Base-by-base conservation (phyloP, 2,329 filamentous ascomycete genomes). In the Geosmithia morbida region DNA sequence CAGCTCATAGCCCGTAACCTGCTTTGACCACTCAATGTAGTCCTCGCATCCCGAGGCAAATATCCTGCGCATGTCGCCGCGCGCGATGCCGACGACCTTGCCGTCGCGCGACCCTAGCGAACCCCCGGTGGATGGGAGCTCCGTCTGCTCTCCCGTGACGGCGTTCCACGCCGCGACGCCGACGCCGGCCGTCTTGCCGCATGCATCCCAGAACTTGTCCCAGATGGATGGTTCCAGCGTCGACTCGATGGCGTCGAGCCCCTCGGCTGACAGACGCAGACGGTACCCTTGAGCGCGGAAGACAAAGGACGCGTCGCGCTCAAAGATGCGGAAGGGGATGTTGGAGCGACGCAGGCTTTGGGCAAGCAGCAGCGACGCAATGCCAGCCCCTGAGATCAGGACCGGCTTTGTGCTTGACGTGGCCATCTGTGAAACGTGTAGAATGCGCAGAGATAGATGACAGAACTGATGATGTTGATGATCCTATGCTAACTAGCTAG, bases 221-320 rank as follows among this genome's bases (percentile, higher is more conserved):
- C 69, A 81, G 0, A 53, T 26, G 22, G 22, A 5, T 8, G 22
- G 22, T 4, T 26, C 22, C 22, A 26, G 22, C 4, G 8, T 8
- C 22, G 22, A 26, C 22, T 26, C 22, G 22, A 26, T 26, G 22
- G 22, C 22, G 22, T 26, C 22, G 22, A 81, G 63, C 0, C 77
- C 77, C 52, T 77, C 67, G 0, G 58, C 46, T 0, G 75, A 79
- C 2, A 82, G 66, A 13, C 78, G 72, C 7, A 81, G 63, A 2
- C 78, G 63, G 59, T 83, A 82, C 0, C 79, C 79, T 55, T 83
- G 79, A 0, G 72, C 76, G 43, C 79, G 77, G 53, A 77, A 79
- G 1, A 55, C 50, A 44, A 71, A 61, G 0, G 67, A 69, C 0
- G 58, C 51, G 50, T 77, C 72, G 41, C 73, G 73, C 59, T 81